Evolutionary conservation across 179 eudicot genomes (phyloP), one percentile per base, ranked within the genome.

Genomic region (Vitellaria paradoxa): DNA sequence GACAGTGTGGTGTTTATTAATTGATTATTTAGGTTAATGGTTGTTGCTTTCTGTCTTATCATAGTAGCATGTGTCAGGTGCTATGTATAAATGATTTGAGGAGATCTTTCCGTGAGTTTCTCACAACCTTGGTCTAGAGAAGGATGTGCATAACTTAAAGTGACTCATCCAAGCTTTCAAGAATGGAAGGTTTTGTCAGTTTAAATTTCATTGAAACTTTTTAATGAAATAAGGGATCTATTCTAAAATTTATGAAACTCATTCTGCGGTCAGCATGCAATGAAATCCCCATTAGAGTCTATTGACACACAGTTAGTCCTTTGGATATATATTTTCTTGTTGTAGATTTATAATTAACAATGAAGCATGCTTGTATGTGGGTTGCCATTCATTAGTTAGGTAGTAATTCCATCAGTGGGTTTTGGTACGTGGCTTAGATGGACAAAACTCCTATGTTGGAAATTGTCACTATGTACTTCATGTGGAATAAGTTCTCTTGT

Each of bases 21-120:
- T 57, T 42, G 61, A 66, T 71, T 20, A 57, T 78, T 12, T 20
- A 63, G 24, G 50, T 77, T 66, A 21, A 37, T 46, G 72, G 15
- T 73, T 76, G 70, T 23, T 75, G 20, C 47, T 66, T 24, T 14
- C 21, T 17, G 42, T 37, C 49, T 70, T 50, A 12, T 50, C 12
- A 12, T 50, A 8, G 13, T 49, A 13, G 73, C 59, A 11, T 12
- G 59, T 8, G 42, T 70, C 20, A 23, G 59, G 24, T 21, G 10
- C 26, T 45, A 9, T 15, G 49, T 49, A 0, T 21, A 21, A 20
- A 15, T 49, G 18, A 49, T 21, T 47, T 20, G 45, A 23, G 15
- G 24, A 21, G 21, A 50, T 50, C 5, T 69, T 49, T 50, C 42
- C 59, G 21, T 13, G 30, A 20, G 40, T 49, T 6, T 4, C 56